These are phyloP conservation scores for Urtica urens DNA, from an alignment of 306 rosid genomes.

Conservation along the genomic window DNA sequence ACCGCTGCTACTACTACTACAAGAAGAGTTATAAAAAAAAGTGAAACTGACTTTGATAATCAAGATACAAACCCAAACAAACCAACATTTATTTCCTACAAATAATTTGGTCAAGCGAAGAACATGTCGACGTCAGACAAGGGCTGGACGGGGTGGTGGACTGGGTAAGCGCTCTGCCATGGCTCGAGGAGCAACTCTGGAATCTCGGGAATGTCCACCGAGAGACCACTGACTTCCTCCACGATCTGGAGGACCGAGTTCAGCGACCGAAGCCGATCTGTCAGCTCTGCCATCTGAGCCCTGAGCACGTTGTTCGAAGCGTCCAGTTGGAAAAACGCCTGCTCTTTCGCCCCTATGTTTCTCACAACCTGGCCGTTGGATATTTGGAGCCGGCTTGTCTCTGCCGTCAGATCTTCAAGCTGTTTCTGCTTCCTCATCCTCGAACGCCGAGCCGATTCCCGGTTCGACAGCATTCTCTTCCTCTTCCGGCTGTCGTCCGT, in stretches of 20 bases:
- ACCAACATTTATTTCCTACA: too few relatives aligned
- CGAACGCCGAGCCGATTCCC: constrained; percentile 90
- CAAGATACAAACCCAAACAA: too few relatives aligned
- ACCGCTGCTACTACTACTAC: too few relatives aligned
- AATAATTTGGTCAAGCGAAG: constrained; percentile 28
- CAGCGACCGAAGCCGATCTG: constrained; percentile 60
- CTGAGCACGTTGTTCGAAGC: constrained; percentile 47
- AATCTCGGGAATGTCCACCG: constrained; percentile 59
- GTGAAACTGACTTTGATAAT: too few relatives aligned
- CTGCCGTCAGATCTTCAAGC: constrained; percentile 57
- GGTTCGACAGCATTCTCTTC: constrained; percentile 86
- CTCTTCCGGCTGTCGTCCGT: constrained; percentile 79
- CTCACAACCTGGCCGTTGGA: constrained; percentile 35
- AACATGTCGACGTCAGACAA: constrained; percentile 47
- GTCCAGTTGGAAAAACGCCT: constrained; percentile 33
- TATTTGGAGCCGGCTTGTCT: constrained; percentile 32
- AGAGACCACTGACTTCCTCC: constrained; percentile 58
- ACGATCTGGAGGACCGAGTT: constrained; percentile 61
- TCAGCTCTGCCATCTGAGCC: constrained; percentile 52
- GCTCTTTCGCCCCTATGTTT: constrained; percentile 44
- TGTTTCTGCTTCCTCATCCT: constrained; percentile 91
- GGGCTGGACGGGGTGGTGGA: constrained; percentile 37
- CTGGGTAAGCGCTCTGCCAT: constrained; percentile 46
- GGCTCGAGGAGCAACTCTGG: constrained; percentile 63
- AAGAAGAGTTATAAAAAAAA: too few relatives aligned